A percentile compares a stretch with the other conserved stretches of the same genome.
Evolutionary conservation across 1,284 basidiomycete species (phyloP).

Genomic region (Apiotrichum gamsii): DNA sequence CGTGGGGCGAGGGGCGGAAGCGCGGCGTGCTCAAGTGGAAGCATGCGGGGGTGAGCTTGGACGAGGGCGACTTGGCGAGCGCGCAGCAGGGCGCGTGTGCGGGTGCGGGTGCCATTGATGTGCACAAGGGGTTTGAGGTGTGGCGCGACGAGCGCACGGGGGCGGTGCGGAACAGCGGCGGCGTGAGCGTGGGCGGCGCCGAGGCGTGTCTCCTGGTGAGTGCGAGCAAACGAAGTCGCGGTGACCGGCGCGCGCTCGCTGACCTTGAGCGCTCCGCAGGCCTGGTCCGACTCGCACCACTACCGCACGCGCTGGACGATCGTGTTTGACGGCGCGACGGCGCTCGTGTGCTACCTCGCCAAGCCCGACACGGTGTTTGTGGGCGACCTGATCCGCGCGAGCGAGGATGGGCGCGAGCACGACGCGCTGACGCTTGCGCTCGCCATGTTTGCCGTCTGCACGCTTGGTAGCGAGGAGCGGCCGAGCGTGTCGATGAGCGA

Average conservation of each 20-base stretch:
- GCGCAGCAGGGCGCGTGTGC: not conserved
- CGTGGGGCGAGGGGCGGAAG: not conserved
- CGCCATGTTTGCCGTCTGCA: conserved; percentile 3
- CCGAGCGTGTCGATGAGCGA: conserved; percentile 7
- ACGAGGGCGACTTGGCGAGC: not conserved
- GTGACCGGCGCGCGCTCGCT: too few relatives aligned
- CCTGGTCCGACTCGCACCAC: conserved; percentile 10
- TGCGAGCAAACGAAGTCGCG: too few relatives aligned
- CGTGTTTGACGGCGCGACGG: conserved; percentile 7
- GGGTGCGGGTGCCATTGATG: not conserved
- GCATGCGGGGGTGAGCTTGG: too few relatives aligned
- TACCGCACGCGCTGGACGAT: conserved; percentile 11
- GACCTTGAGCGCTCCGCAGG: not conserved
- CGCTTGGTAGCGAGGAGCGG: conserved; percentile 1
- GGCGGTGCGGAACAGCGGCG: not conserved
- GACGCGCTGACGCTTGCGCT: conserved; percentile 2
- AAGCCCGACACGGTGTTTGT: conserved; percentile 9
- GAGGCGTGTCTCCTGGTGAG: conserved; percentile 5
- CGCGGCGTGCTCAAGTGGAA: conserved; percentile 2
- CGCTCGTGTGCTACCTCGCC: conserved; percentile 10
- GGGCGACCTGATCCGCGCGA: not conserved
- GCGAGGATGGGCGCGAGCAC: conserved; percentile 1
- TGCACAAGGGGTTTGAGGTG: conserved; percentile 4
- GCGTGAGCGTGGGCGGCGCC: not conserved
- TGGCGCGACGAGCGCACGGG: not conserved